Evolutionary conservation across 805 yeast species (phyloP).

Genomic region (Teunomyces kruisii): DNA sequence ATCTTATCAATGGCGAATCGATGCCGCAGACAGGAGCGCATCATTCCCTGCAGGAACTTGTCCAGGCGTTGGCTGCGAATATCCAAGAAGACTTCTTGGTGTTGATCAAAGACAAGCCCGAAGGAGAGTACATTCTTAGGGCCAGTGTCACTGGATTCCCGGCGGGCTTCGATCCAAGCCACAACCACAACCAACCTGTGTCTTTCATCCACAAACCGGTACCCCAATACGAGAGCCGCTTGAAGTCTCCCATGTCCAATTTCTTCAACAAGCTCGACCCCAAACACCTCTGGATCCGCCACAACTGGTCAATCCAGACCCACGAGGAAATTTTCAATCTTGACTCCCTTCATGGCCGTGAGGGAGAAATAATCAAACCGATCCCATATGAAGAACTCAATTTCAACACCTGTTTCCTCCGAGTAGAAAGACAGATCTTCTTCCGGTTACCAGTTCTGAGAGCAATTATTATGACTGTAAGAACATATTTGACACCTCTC

Average conservation of each 20-base stretch:
- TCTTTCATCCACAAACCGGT: constrained; percentile 69
- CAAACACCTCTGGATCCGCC: constrained; percentile 57
- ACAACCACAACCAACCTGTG: constrained; percentile 51
- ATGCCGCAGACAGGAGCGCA: constrained; percentile 17
- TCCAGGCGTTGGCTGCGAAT: constrained; percentile 28
- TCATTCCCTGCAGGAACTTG: constrained; percentile 18
- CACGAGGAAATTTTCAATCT: constrained; percentile 40
- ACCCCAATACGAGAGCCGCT: constrained; percentile 59
- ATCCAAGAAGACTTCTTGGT: constrained; percentile 67
- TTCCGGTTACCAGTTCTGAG: constrained; percentile 35
- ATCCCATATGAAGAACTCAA: constrained; percentile 30
- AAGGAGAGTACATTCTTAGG: constrained; percentile 58
- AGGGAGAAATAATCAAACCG: constrained; percentile 24
- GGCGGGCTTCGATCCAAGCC: constrained; percentile 68
- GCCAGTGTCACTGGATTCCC: constrained; percentile 65
- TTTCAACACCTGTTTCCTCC: constrained; percentile 32
- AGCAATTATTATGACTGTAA: constrained; percentile 36
- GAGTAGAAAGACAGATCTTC: constrained; percentile 39
- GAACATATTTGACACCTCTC: constrained; percentile 37
- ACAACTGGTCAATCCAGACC: constrained; percentile 70
- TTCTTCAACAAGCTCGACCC: constrained; percentile 59
- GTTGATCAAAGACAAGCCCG: constrained; percentile 43
- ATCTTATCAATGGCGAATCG: constrained; percentile 40
- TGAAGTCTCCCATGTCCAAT: constrained; percentile 63
- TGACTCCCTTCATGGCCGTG: constrained; percentile 31